Percentiles rank a stretch among this genome's conserved stretches.
phyloP scores from a whole-genome alignment of 768 basidiomycete genomes.

The Lactifluus volemus region DNA sequence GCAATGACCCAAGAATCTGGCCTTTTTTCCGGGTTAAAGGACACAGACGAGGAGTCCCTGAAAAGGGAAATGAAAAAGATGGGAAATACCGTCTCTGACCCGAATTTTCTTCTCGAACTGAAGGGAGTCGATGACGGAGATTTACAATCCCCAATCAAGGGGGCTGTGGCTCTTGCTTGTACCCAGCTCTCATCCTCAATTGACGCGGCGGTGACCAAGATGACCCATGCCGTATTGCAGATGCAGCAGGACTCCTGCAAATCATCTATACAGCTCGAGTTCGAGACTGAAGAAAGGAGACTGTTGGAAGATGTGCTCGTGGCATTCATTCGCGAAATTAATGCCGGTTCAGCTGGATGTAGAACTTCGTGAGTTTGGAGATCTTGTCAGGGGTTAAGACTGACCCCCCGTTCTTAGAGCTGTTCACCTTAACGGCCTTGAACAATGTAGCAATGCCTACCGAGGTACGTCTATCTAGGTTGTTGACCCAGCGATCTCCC shows the following conservation, averaged over 20 bases:
- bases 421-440: not conserved
- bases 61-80: not conserved
- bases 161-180: not conserved
- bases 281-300: not conserved
- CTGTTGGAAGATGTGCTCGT: not conserved
- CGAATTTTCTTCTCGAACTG: conserved; percentile 4
- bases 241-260: conserved; percentile 6
- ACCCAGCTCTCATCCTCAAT: not conserved
- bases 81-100: not conserved
- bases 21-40: no score
- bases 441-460: not conserved
- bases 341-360: not conserved
- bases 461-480: not conserved
- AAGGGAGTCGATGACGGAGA: not conserved
- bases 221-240: not conserved
- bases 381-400: not conserved
- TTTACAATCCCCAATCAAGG: not conserved
- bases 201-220: not conserved
- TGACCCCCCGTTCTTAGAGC: not conserved
- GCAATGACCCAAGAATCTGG: not conserved
- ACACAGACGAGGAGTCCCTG: not conserved
- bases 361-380: not conserved
- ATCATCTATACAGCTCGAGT: not conserved
- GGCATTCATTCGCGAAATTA: conserved; percentile 1
- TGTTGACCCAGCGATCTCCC: not conserved